Percentiles rank a stretch among this genome's conserved stretches.
Evolutionary conservation across 2,329 filamentous ascomycete genomes (phyloP).

Genomic region (Scorias spongiosa): DNA sequence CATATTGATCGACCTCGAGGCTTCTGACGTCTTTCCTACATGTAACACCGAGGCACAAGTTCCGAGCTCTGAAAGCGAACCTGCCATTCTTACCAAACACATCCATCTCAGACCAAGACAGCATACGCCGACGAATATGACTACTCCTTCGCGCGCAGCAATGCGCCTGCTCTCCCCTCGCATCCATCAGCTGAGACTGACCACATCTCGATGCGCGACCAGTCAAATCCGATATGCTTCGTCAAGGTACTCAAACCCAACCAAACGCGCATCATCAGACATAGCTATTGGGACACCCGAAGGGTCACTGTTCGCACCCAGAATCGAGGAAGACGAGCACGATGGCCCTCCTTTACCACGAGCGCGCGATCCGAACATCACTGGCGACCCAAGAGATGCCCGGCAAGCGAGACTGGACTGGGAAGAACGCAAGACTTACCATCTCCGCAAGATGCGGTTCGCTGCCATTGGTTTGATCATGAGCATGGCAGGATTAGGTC

Average conservation of each 20-base stretch:
- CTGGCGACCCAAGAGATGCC: slow-evolving; percentile 11
- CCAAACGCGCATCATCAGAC: slow-evolving; percentile 13
- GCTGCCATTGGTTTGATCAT: slow-evolving; percentile 21
- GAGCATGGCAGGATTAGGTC: slow-evolving; percentile 15
- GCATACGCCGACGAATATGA: not conserved
- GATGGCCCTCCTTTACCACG: slow-evolving; percentile 1
- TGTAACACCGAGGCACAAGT: too few relatives aligned
- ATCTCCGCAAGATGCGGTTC: slow-evolving; percentile 20
- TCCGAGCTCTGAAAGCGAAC: too few relatives aligned
- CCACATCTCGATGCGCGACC: not conserved
- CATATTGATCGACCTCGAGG: too few relatives aligned
- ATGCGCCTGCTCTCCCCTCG: slow-evolving; percentile 7
- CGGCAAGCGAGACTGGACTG: slow-evolving; percentile 11
- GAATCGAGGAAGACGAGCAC: not conserved
- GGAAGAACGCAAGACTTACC: slow-evolving; percentile 16
- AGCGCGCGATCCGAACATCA: not conserved
- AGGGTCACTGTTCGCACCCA: slow-evolving; percentile 2
- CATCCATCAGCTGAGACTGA: slow-evolving; percentile 1
- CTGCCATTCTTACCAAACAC: too few relatives aligned
- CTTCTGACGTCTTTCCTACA: too few relatives aligned
- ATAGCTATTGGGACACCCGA: slow-evolving; percentile 8
- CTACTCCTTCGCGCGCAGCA: slow-evolving; percentile 1
- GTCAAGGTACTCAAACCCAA: slow-evolving; percentile 21
- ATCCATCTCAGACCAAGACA: too few relatives aligned
- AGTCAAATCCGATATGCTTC: slow-evolving; percentile 13